These are phyloP conservation scores for Deuterostichococcus epilithicus DNA, from an alignment of 139 green algal genomes.

Conservation along the genomic window DNA sequence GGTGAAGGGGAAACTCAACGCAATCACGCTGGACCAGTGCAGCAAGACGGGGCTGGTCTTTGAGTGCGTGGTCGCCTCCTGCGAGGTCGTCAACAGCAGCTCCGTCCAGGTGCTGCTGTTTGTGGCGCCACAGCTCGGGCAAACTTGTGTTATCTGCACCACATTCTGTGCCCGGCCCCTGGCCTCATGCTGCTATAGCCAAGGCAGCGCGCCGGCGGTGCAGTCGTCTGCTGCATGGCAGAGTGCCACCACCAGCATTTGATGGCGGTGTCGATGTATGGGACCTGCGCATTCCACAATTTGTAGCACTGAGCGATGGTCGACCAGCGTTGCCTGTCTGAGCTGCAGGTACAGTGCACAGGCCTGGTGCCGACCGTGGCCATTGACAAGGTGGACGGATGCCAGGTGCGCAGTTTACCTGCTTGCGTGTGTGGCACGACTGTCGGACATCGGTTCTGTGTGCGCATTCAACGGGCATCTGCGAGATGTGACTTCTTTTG, in stretches of 20 bases:
- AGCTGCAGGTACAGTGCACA: slow-evolving; percentile 54
- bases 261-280: no score
- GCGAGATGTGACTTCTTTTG: background rate
- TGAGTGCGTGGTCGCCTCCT: slow-evolving; percentile 66
- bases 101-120: slow-evolving; percentile 60
- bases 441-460: no score
- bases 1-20: slow-evolving; percentile 88
- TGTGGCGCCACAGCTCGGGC: no score
- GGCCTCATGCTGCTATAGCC: no score
- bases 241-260: no score
- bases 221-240: no score
- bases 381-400: slow-evolving; percentile 89
- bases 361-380: slow-evolving; percentile 75
- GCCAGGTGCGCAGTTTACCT: slow-evolving; percentile 50
- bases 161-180: no score
- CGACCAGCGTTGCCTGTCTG: background rate
- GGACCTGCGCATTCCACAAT: slow-evolving; percentile 22
- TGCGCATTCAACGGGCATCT: no score
- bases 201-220: no score
- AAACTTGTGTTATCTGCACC: no score
- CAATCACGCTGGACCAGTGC: slow-evolving; percentile 91
- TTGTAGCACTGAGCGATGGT: background rate
- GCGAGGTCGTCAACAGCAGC: slow-evolving; percentile 87
- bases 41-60: slow-evolving; percentile 77
- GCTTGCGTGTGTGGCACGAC: background rate